These are phyloP conservation scores for Dissophora globulifera DNA, from an alignment of 192 early-diverging fungal species.

Conservation along the genomic window DNA sequence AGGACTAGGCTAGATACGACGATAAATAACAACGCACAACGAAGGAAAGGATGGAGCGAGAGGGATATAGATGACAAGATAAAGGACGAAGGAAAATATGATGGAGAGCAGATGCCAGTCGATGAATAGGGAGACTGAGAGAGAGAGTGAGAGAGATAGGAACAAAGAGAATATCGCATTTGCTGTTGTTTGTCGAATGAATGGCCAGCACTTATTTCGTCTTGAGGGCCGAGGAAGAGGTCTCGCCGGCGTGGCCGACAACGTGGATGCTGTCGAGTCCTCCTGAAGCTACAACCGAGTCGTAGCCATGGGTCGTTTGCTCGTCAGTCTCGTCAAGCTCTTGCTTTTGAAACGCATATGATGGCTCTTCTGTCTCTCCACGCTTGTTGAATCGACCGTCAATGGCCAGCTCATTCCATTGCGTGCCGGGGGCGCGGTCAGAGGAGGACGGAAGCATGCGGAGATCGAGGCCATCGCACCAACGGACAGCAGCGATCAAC, in stretches of 20 bases:
- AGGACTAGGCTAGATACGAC: neutral
- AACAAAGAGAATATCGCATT: neutral
- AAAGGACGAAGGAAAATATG: neutral
- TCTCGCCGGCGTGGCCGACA: conserved; percentile 6
- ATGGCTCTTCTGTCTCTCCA: too few relatives aligned
- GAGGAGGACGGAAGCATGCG: conserved; percentile 28
- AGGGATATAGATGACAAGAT: neutral
- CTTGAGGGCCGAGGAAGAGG: neutral
- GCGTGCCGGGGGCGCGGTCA: neutral
- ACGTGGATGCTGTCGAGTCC: conserved; percentile 21
- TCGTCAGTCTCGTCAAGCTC: neutral
- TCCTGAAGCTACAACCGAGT: conserved; percentile 5
- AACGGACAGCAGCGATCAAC: conserved; percentile 46
- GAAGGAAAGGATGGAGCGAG: neutral
- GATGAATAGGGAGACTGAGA: too few relatives aligned
- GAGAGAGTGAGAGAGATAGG: too few relatives aligned
- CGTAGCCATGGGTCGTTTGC: conserved; percentile 6
- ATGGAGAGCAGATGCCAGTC: too few relatives aligned
- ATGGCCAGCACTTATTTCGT: conserved; percentile 3
- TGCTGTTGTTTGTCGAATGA: too few relatives aligned
- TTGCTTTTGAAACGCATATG: conserved; percentile 6
- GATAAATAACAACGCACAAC: neutral
- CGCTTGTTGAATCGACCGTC: neutral
- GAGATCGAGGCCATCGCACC: conserved; percentile 57
- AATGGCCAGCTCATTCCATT: conserved; percentile 27